phyloP scores from a whole-genome alignment of 139 green algal genomes.

The Limnomonas spitsbergensis region DNA sequence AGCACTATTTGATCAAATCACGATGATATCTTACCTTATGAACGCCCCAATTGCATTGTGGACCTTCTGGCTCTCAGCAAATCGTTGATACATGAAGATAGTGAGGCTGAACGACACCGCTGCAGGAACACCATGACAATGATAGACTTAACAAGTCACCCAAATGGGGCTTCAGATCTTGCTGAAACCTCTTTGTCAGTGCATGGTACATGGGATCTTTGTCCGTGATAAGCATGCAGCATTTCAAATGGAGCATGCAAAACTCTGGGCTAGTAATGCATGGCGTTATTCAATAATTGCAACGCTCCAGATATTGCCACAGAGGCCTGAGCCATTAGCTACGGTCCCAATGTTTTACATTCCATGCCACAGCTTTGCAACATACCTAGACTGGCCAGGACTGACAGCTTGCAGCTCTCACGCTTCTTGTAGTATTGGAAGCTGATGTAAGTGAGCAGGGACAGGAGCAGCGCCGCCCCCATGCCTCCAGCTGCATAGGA shows the following conservation, averaged over 20 bases:
- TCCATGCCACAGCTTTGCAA: neutral
- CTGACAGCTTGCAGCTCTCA: constrained; percentile 4
- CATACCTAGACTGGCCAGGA: neutral
- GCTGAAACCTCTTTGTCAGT: no score
- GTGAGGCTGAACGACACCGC: neutral
- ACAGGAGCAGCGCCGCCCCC: neutral
- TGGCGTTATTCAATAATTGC: neutral
- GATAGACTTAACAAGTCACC: neutral
- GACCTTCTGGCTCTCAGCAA: neutral
- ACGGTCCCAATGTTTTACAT: neutral
- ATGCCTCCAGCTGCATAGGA: neutral
- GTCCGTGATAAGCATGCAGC: constrained; percentile 1
- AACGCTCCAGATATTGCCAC: neutral
- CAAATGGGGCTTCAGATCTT: neutral
- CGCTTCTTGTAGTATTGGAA: constrained; percentile 14
- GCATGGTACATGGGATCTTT: no score
- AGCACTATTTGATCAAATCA: neutral
- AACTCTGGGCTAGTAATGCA: neutral
- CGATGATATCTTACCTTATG: neutral
- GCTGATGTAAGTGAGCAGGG: constrained; percentile 13
- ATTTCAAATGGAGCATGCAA: neutral
- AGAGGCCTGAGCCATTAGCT: neutral
- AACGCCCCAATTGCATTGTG: neutral
- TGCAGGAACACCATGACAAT: neutral
- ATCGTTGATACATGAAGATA: constrained; percentile 1